Evolutionary conservation across 2,329 filamentous ascomycete genomes (phyloP), one percentile per base, ranked within the genome.

Genomic region (Alternaria rosae): DNA sequence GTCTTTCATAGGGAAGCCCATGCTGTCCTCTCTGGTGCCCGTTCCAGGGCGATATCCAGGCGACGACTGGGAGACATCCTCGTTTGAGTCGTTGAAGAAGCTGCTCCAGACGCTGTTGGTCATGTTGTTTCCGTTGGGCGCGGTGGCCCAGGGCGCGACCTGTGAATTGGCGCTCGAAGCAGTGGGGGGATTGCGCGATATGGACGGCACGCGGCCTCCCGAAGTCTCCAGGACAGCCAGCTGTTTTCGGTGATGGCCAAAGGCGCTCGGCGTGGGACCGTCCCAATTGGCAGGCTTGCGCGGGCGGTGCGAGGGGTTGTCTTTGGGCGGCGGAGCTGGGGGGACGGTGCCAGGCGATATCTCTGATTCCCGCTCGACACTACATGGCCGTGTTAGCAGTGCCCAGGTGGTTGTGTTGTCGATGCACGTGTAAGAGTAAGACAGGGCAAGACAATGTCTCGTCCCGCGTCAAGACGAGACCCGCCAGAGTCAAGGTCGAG

Each of bases 81-180:
- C 91, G 81, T 86, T 90, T 32, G 90, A 92, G 75, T 93, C 89
- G 78, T 93, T 88, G 80, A 88, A 91, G 79, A 93, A 93, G 77
- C 84, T 91, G 63, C 78, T 75, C 70, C 75, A 84, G 43, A 83
- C 78, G 59, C 78, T 82, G 42, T 80, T 78, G 20, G 82, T 77
- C 77, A 83, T 81, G 44, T 73, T 73, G 30, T 74, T 71, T 45
- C 78, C 77, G 71, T 80, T 80, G 55, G 72, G 66, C 32, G 61
- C 64, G 9, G 66, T 67, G 28, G 89, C 86, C 69, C 86, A 88
- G 61, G 84, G 81, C 61, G 83, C 82, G 38, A 83, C 81, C 68
- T 83, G 80, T 43, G 84, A 85, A 60, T 82, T 84, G 35, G 84
- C 82, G 50, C 85, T 84, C 38, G 66, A 58, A n/a, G 84, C 84